Conservation (phyloP, 148 eudicot genomes). For the Dysphania ambrosioides region DNA sequence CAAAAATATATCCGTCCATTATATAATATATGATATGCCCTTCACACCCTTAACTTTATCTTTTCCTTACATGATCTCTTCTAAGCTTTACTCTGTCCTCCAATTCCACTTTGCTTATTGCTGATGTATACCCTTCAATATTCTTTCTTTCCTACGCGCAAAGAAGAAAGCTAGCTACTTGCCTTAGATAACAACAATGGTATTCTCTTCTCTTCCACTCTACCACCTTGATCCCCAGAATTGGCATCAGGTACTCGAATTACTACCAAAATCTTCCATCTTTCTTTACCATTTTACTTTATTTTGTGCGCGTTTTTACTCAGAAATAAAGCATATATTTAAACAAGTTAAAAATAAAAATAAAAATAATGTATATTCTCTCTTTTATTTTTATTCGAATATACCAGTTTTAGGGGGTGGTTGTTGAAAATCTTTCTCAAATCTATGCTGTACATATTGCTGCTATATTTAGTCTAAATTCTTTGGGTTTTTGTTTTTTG, state of each 20-base stretch:
- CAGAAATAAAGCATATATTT: neutral
- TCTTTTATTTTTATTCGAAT: constrained; percentile 12
- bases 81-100: too few relatives aligned
- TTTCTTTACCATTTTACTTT: neutral
- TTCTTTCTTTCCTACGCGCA: constrained; percentile 9
- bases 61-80: neutral
- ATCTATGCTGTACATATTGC: neutral
- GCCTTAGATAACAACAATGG: neutral
- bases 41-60: neutral
- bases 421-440: neutral
- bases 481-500: neutral
- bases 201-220: constrained; percentile 30
- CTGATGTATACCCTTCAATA: constrained; percentile 18
- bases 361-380: neutral
- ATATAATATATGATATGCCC: too few relatives aligned
- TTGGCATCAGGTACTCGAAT: constrained; percentile 25
- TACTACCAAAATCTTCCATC: neutral
- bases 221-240: constrained; percentile 25
- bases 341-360: neutral
- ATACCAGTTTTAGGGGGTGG: neutral
- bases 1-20: constrained; percentile 17
- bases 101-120: neutral
- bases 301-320: neutral
- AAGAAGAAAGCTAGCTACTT: neutral
- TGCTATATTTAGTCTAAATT: neutral